These are phyloP conservation scores for Botryotinia globosa DNA, from an alignment of 2,329 filamentous ascomycete species.

Conservation along the genomic window DNA sequence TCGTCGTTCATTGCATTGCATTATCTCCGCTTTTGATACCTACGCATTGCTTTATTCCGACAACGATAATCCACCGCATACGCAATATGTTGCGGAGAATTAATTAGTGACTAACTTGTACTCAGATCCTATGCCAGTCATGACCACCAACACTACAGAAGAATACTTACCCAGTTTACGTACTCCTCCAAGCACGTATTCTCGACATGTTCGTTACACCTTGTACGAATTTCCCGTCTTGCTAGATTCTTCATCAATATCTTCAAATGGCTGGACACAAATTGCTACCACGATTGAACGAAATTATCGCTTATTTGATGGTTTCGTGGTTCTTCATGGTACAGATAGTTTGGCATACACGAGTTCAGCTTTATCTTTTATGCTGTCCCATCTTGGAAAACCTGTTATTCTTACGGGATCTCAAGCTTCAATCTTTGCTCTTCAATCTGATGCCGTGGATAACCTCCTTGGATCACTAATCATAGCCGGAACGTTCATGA, in stretches of 20 bases:
- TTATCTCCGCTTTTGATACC: constrained; percentile 8
- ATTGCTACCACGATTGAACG: constrained; percentile 57
- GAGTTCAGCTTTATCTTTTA: constrained; percentile 68
- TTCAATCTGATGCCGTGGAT: constrained; percentile 69
- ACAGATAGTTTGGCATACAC: constrained; percentile 70
- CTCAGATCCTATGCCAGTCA: constrained; percentile 37
- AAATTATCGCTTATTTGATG: constrained; percentile 69
- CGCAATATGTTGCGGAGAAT: constrained; percentile 10
- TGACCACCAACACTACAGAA: constrained; percentile 30
- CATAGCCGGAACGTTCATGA: constrained; percentile 70
- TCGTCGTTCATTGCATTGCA: constrained; percentile 10
- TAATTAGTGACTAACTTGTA: constrained; percentile 4
- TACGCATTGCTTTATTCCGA: neutral
- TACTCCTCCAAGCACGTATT: constrained; percentile 62
- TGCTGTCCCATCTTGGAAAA: constrained; percentile 70
- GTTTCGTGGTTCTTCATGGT: constrained; percentile 69
- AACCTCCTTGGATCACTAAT: constrained; percentile 69
- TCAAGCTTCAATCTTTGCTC: constrained; percentile 65
- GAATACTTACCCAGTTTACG: constrained; percentile 41
- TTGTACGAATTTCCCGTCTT: constrained; percentile 67
- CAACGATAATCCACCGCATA: constrained; percentile 3
- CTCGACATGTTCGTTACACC: constrained; percentile 62
- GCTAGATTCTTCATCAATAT: constrained; percentile 69
- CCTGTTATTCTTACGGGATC: constrained; percentile 65
- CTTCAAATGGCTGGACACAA: constrained; percentile 67